phyloP scores from a whole-genome alignment of 768 basidiomycete species.

The Punctularia strigosozonata region DNA sequence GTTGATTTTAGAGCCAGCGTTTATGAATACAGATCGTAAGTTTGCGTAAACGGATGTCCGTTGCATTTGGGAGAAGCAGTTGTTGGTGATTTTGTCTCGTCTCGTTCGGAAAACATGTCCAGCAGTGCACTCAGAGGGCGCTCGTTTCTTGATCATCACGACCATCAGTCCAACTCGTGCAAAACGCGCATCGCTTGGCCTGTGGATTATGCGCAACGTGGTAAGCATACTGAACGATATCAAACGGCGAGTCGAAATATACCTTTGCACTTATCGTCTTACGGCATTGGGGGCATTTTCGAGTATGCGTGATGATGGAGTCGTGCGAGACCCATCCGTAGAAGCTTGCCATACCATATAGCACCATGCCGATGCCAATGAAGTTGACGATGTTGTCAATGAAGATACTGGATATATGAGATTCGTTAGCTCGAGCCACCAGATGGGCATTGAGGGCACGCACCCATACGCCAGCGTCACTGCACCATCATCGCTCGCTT shows the following conservation, averaged over 20 bases:
- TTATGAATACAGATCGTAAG: too few species aligned
- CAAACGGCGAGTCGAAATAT: constrained; percentile 1
- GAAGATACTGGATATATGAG: constrained; percentile 15
- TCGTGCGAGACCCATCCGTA: constrained; percentile 26
- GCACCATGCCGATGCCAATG: constrained; percentile 23
- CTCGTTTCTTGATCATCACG: constrained; percentile 23
- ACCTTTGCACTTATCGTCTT: constrained; percentile 32
- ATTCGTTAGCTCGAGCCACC: neutral
- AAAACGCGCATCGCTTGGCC: constrained; percentile 29
- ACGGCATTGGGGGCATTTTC: constrained; percentile 29
- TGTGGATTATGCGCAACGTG: constrained; percentile 4
- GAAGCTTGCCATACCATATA: constrained; percentile 25
- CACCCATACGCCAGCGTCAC: constrained; percentile 24
- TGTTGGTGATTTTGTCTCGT: too few species aligned
- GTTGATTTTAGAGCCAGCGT: too few species aligned
- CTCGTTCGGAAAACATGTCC: too few species aligned
- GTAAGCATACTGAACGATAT: neutral
- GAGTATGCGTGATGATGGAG: constrained; percentile 28
- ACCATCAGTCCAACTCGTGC: constrained; percentile 31
- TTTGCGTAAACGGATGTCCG: too few species aligned
- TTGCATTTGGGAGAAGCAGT: too few species aligned
- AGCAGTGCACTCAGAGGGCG: too few species aligned
- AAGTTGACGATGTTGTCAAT: constrained; percentile 26
- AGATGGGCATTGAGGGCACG: neutral
- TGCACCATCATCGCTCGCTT: constrained; percentile 33